Evolutionary conservation across 768 basidiomycete genomes (phyloP).

Genomic region (Collybia nuda): DNA sequence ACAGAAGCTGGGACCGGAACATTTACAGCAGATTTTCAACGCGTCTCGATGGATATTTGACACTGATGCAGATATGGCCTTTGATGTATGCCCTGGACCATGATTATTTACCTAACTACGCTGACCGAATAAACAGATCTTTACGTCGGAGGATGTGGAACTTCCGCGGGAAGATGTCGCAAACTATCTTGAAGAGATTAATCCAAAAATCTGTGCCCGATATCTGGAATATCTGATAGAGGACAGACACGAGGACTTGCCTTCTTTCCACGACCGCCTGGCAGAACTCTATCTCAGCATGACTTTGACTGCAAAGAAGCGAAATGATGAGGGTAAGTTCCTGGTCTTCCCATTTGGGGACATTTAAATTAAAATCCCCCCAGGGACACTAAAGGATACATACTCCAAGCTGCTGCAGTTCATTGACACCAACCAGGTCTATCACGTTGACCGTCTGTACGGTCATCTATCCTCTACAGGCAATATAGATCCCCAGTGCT

Average conservation of each 20-base stretch:
- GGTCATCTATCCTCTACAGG: slow-evolving; percentile 81
- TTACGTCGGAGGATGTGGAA: slow-evolving; percentile 93
- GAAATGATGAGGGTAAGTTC: slow-evolving; percentile 55
- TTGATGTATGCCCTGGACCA: slow-evolving; percentile 51
- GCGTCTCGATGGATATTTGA: slow-evolving; percentile 87
- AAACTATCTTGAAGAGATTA: slow-evolving; percentile 73
- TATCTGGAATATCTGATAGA: slow-evolving; percentile 87
- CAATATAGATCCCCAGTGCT: slow-evolving; percentile 24
- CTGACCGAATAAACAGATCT: slow-evolving; percentile 59
- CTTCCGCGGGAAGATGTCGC: slow-evolving; percentile 78
- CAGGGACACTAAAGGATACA: slow-evolving; percentile 33
- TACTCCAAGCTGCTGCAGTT: slow-evolving; percentile 79
- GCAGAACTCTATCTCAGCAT: slow-evolving; percentile 83
- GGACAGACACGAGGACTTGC: slow-evolving; percentile 65
- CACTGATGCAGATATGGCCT: slow-evolving; percentile 66
- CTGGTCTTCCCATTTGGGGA: neutral
- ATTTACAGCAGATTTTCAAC: slow-evolving; percentile 79
- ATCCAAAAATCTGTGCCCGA: slow-evolving; percentile 64
- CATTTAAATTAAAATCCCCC: slow-evolving; percentile 2
- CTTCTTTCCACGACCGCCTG: slow-evolving; percentile 83
- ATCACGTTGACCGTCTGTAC: slow-evolving; percentile 78
- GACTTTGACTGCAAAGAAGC: slow-evolving; percentile 57
- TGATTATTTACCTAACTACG: neutral
- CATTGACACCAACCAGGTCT: slow-evolving; percentile 67
- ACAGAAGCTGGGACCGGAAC: slow-evolving; percentile 83